phyloP scores from a whole-genome alignment of 1,139 yeast species.

The Sugiyamaella sp. region DNA sequence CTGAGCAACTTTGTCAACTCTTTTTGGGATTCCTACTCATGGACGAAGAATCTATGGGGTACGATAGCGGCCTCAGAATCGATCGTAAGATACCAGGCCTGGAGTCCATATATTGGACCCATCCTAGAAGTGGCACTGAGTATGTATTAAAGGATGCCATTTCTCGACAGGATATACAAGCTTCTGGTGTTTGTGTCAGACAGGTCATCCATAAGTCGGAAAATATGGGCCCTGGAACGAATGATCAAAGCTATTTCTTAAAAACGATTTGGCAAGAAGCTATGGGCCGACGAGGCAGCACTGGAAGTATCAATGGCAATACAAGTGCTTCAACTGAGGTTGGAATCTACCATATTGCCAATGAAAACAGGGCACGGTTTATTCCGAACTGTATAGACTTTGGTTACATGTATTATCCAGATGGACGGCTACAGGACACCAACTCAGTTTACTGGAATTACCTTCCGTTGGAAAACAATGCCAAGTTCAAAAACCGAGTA shows the following conservation, averaged over 20 bases:
- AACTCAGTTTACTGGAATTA: conserved; percentile 8
- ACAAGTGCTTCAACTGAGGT: conserved; percentile 6
- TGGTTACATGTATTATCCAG: conserved; percentile 17
- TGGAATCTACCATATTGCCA: conserved; percentile 14
- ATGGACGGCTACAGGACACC: conserved; percentile 14
- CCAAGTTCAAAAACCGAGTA: conserved; percentile 7
- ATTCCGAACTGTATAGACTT: conserved; percentile 15
- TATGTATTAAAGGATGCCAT: conserved; percentile 2
- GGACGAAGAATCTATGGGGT: conserved; percentile 18
- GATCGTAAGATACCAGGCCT: conserved; percentile 12
- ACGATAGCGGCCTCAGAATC: conserved; percentile 10
- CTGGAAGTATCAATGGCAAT: conserved; percentile 1
- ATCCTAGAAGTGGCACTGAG: conserved; percentile 15
- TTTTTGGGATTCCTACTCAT: conserved; percentile 10
- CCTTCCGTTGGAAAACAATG: not conserved
- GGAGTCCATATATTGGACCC: conserved; percentile 12
- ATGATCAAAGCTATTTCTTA: conserved; percentile 2
- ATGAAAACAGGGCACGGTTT: conserved; percentile 12
- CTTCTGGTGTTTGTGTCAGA: conserved; percentile 5
- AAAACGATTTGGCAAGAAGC: conserved; percentile 15
- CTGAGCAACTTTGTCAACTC: conserved; percentile 2
- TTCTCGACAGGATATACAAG: not conserved
- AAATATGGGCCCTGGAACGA: not conserved
- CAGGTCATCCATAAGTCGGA: conserved; percentile 1
- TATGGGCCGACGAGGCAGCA: conserved; percentile 3